Evolutionary conservation across 2,329 filamentous ascomycete genomes (phyloP).

Genomic region (Claviceps sp.): DNA sequence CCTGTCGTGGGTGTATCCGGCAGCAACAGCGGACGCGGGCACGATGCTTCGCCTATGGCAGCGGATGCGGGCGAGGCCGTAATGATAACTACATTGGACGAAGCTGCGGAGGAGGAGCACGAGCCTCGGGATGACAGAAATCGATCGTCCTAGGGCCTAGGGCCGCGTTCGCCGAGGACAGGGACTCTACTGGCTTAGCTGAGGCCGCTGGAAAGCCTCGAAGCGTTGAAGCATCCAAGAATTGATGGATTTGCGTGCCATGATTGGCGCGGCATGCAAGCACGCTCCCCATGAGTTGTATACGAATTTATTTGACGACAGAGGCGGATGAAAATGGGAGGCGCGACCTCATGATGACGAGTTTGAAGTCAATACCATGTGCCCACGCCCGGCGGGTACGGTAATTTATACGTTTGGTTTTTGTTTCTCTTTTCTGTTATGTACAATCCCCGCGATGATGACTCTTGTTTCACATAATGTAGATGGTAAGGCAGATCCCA

Average conservation of each 20-base stretch:
- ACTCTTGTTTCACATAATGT: background rate
- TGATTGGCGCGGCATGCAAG: background rate
- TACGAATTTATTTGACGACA: background rate
- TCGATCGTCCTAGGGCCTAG: conserved; percentile 18
- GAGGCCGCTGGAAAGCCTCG: background rate
- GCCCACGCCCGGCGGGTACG: background rate
- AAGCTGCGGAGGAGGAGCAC: conserved; percentile 39
- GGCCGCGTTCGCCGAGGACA: conserved; percentile 8
- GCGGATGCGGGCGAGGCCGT: conserved; percentile 30
- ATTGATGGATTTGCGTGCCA: conserved; percentile 4
- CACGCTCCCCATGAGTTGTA: background rate
- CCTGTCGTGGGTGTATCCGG: conserved; percentile 45
- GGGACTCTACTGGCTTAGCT: background rate
- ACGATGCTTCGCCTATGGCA: conserved; percentile 26
- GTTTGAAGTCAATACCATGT: background rate
- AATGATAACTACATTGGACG: conserved; percentile 39
- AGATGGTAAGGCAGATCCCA: background rate
- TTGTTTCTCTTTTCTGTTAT: background rate
- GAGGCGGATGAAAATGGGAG: background rate
- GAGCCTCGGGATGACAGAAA: conserved; percentile 18
- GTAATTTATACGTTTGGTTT: background rate
- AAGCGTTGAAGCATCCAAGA: conserved; percentile 7
- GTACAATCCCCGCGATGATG: background rate
- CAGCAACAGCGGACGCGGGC: conserved; percentile 45
- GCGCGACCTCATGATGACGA: background rate